phyloP scores from a whole-genome alignment of 129 eudicot species.

The Lactuca sativa region DNA sequence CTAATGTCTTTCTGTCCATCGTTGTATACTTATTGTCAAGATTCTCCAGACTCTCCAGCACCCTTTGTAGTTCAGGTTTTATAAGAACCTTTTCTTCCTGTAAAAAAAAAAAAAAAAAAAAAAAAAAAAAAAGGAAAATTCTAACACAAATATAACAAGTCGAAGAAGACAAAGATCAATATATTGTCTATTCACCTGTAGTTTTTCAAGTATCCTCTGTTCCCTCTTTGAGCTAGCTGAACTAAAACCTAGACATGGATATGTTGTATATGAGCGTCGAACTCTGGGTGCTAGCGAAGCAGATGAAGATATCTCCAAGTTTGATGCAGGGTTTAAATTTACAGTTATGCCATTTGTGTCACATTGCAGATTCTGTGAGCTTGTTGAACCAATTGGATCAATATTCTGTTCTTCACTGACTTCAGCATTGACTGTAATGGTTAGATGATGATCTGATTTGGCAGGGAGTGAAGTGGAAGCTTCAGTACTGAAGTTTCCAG shows the following conservation, averaged over 20 bases:
- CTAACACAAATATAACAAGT: too few relatives aligned
- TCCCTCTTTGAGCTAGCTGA: conserved; percentile 62
- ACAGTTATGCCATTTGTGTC: conserved; percentile 20
- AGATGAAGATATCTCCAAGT: conserved; percentile 32
- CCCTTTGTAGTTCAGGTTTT: conserved; percentile 68
- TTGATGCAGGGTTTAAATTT: conserved; percentile 25
- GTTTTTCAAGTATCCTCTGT: conserved; percentile 66
- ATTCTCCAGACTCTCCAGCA: conserved; percentile 65
- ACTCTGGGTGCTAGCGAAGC: conserved; percentile 31
- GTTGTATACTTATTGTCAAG: conserved; percentile 50
- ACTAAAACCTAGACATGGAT: conserved; percentile 62
- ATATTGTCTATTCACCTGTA: conserved; percentile 50
- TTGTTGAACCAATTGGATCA: conserved; percentile 22
- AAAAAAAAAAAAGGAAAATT: too few relatives aligned
- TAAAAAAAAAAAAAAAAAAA: conserved; percentile 6
- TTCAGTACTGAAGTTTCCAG: conserved; percentile 49
- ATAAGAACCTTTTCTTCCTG: conserved; percentile 82
- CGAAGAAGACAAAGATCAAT: conserved; percentile 25
- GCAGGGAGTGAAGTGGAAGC: conserved; percentile 30
- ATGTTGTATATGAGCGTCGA: conserved; percentile 55
- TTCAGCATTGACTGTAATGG: conserved; percentile 36
- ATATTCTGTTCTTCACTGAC: conserved; percentile 22
- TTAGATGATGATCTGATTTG: conserved; percentile 30
- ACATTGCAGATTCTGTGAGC: conserved; percentile 29
- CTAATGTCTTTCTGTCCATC: conserved; percentile 80